These are phyloP conservation scores for Coniochaeta ligniaria DNA, from an alignment of 2,329 filamentous ascomycete genomes.

Conservation along the genomic window DNA sequence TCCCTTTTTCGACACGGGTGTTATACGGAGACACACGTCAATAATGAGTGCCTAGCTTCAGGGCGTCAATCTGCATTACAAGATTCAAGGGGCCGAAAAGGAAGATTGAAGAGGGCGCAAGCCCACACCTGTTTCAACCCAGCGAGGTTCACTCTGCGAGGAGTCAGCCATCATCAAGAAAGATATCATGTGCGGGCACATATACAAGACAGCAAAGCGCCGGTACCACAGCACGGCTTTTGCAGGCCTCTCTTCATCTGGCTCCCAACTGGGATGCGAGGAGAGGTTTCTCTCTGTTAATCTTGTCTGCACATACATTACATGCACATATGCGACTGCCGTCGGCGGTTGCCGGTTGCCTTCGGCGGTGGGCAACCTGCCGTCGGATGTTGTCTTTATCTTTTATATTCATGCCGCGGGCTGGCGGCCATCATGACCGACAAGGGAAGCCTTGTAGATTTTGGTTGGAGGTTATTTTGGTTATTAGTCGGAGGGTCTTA, in stretches of 20 bases:
- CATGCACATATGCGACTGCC: not conserved
- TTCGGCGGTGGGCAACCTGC: not conserved
- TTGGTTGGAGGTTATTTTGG: not conserved
- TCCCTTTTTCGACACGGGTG: too few relatives aligned
- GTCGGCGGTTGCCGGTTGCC: not conserved
- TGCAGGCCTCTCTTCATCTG: not conserved
- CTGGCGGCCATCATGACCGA: not conserved
- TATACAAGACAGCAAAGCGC: slow-evolving; percentile 3
- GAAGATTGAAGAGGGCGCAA: slow-evolving; percentile 4
- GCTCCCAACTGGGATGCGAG: slow-evolving; percentile 1
- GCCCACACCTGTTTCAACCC: not conserved
- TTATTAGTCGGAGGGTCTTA: not conserved
- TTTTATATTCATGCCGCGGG: not conserved
- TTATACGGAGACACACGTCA: not conserved
- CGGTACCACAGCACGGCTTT: slow-evolving; percentile 10
- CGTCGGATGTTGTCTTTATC: not conserved
- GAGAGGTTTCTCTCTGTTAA: not conserved
- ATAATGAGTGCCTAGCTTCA: not conserved
- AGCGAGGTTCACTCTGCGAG: not conserved
- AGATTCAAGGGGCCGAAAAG: not conserved
- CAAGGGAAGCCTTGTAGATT: not conserved
- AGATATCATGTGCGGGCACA: slow-evolving; percentile 1
- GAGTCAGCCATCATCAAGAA: not conserved
- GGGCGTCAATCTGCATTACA: not conserved
- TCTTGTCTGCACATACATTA: not conserved